These are phyloP conservation scores for Cadophora luteo-olivacea DNA, from an alignment of 2,329 filamentous ascomycete species.

Conservation along the genomic window DNA sequence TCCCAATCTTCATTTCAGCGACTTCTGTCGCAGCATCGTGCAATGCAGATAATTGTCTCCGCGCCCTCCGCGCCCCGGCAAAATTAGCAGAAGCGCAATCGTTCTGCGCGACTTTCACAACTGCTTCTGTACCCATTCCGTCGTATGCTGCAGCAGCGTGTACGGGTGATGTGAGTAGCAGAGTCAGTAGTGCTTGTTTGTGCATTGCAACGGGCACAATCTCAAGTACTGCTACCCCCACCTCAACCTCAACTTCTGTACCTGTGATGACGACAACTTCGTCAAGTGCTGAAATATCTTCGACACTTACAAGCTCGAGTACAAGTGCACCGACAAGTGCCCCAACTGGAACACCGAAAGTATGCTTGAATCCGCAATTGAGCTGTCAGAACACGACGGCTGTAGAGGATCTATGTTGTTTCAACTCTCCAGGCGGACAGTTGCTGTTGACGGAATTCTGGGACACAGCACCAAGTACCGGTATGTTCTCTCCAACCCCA, in stretches of 20 bases:
- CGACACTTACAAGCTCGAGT: neutral
- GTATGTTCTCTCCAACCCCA: slow-evolving; percentile 17
- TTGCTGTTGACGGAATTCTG: slow-evolving; percentile 80
- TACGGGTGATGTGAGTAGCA: slow-evolving; percentile 26
- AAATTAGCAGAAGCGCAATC: slow-evolving; percentile 25
- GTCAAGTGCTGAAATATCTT: neutral
- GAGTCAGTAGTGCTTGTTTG: slow-evolving; percentile 30
- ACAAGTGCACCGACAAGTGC: slow-evolving; percentile 15
- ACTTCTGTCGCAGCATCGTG: slow-evolving; percentile 22
- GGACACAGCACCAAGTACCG: slow-evolving; percentile 68
- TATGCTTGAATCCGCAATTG: slow-evolving; percentile 38
- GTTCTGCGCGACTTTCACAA: slow-evolving; percentile 28
- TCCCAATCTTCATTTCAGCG: neutral
- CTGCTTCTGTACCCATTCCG: slow-evolving; percentile 24
- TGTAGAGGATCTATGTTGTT: slow-evolving; percentile 71
- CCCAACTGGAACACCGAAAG: slow-evolving; percentile 31
- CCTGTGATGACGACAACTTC: neutral
- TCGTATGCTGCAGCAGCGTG: slow-evolving; percentile 25
- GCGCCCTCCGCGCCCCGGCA: slow-evolving; percentile 22
- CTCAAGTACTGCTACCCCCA: neutral
- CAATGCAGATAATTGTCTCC: slow-evolving; percentile 32
- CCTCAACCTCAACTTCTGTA: slow-evolving; percentile 10
- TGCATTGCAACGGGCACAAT: slow-evolving; percentile 26
- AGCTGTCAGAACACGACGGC: slow-evolving; percentile 66
- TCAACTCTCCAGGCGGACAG: slow-evolving; percentile 74